Base-by-base conservation (phyloP, 352 stramenopile genomes). In the Phytopythium oedochilum region DNA sequence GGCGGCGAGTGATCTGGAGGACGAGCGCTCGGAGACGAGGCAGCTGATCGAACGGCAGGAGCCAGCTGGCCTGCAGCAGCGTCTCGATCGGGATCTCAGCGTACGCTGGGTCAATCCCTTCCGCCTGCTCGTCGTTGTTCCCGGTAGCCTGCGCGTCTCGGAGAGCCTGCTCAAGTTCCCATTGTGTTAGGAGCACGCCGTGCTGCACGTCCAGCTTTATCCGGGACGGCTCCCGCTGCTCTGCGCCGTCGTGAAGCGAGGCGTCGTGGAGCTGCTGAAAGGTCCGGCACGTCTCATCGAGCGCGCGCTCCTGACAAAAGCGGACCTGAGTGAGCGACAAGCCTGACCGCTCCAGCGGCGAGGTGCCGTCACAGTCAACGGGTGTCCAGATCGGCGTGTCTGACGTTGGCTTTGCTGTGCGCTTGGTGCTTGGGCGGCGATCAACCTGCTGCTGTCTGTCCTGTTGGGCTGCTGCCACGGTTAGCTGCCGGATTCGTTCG, bases 21-120 rank as follows among this genome's bases (percentile, higher is more conserved):
- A 88, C 61, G 20, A 83, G 59, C 42, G 36, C 74, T 20, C 76
- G 66, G 10, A 86, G 53, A 6, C 70, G 53, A 14, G 62, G 34
- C 14, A 86, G 55, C 14, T 85, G 57, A 18, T 83, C 72, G 17
- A 89, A 84, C 11, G 76, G 76, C n/a, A 88, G 40, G 49, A 88
- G 83, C 78, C 78, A 88, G 32, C 72, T 86, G 14, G 75, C 70
- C 55, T 75, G 63, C 1, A 88, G 56, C 15, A 78, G 64, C 20
- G 51, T 70, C 22, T 50, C 51, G 51, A 73, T 60, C 12, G 64
- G 38, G 34, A 73, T 62, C 18, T 31, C 57, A n/a, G 58, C 45
- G 3, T 29, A 20, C 8, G 42, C 25, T 14, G 31, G n/a, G 44
- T 80, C 64, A 7, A 36, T 35, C 18, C 2, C 22, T 1, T 22